Conservation (phyloP, 345 rosid genomes). For the Litchi chinensis region DNA sequence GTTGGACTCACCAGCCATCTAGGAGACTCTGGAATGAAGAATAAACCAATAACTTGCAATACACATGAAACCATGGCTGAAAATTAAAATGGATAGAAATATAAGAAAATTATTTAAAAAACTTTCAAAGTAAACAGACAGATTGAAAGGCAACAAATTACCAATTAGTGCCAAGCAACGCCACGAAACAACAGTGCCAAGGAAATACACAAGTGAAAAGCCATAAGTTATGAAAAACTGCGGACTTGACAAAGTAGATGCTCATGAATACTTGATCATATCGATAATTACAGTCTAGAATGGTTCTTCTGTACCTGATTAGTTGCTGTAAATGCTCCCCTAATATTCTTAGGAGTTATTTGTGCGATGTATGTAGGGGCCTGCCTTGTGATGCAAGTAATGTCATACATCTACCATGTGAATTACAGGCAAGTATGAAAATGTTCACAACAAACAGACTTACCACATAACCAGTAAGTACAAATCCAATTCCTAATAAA, state of each 20-base stretch:
- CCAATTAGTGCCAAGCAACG: slow-evolving; percentile 18
- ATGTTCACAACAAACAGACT: background rate
- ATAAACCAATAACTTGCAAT: slow-evolving; percentile 39
- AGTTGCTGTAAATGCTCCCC: slow-evolving; percentile 27
- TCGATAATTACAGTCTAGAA: background rate
- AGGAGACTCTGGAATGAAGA: slow-evolving; percentile 56
- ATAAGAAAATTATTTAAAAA: no score
- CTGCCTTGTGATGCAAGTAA: slow-evolving; percentile 2
- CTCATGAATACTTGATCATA: background rate
- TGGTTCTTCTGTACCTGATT: slow-evolving; percentile 3
- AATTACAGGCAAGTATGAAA: background rate
- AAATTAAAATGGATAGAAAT: background rate
- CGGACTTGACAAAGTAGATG: background rate
- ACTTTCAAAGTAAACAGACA: no score
- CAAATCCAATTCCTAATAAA: slow-evolving; percentile 28
- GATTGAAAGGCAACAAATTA: no score
- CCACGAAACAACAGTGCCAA: slow-evolving; percentile 33
- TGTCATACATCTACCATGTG: background rate
- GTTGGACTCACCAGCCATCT: slow-evolving; percentile 63
- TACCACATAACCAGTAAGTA: slow-evolving; percentile 42
- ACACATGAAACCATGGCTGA: slow-evolving; percentile 44
- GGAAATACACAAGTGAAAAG: slow-evolving; percentile 6
- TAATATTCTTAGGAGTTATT: slow-evolving; percentile 32
- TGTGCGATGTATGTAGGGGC: slow-evolving; percentile 30
- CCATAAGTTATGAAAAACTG: slow-evolving; percentile 24